Evolutionary conservation across 768 basidiomycete species (phyloP).

Genomic region (Phlegmacium glaucopus): DNA sequence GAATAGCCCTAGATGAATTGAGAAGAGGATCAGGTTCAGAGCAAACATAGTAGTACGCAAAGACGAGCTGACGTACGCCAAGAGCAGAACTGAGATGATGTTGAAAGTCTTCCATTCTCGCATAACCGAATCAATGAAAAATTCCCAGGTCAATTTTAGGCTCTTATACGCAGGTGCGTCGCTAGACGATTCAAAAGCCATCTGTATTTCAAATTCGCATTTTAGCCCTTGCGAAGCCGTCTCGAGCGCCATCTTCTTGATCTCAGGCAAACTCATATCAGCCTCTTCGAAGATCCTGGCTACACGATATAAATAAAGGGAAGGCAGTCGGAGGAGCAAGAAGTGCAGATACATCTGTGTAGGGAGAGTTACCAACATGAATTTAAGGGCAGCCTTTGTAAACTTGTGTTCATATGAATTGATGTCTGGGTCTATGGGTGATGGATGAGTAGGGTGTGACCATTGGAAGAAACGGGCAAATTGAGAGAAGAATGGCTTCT

Average conservation of each 20-base stretch:
- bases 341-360: slow-evolving; percentile 27
- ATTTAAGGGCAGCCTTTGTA: slow-evolving; percentile 5
- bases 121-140: slow-evolving; percentile 25
- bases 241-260: slow-evolving; percentile 41
- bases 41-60: too few species aligned
- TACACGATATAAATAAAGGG: slow-evolving; percentile 65
- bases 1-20: slow-evolving; percentile 20
- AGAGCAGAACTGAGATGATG: slow-evolving; percentile 23
- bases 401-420: too few species aligned
- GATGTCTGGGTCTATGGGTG: too few species aligned
- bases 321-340: slow-evolving; percentile 52
- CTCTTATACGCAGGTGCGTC: slow-evolving; percentile 14
- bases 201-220: slow-evolving; percentile 3
- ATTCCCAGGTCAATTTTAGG: slow-evolving; percentile 22
- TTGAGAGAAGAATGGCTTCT: too few species aligned
- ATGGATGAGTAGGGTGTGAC: too few species aligned
- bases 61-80: slow-evolving; percentile 17
- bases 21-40: background rate
- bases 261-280: slow-evolving; percentile 54
- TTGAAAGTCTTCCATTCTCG: slow-evolving; percentile 29
- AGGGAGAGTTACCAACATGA: slow-evolving; percentile 20
- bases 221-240: slow-evolving; percentile 11
- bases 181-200: slow-evolving; percentile 4
- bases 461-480: too few species aligned
- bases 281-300: slow-evolving; percentile 63